Base-by-base conservation (phyloP, 129 eudicot genomes). In the Escallonia herrerae region DNA sequence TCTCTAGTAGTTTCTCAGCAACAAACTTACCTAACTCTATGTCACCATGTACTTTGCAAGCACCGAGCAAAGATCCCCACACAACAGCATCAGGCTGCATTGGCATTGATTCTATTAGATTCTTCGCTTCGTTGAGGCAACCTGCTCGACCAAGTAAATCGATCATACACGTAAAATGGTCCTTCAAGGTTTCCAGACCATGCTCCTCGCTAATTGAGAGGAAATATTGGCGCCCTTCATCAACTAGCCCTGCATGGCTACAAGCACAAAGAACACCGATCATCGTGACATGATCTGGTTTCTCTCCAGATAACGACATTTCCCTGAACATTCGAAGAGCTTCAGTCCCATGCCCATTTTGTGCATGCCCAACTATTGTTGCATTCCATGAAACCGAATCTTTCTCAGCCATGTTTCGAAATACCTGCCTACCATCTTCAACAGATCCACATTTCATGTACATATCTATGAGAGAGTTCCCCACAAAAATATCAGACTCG, bases 231-330 rank as follows among this genome's bases (percentile, higher is more conserved):
- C 75, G 72, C 2, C 83, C 79, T 65, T 64, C 68, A 0, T 78
- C 64, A 54, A 78, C 79, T 33, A 78, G 56, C 56, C 79, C 78
- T 5, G 65, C 83, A 46, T 78, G 82, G 12, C 79, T 78, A 64
- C 83, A 78, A 43, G 75, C 83, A 56, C 72, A 78, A 68, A 78
- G 83, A 15, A 73, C 60, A 3, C 83, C 79, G 37, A 73, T 78
- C 79, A 78, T 78, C 7, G 83, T 78, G 12, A 73, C 64, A 68
- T 78, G 83, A 68, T 78, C 83, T 3, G 83, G 75, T 73, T 78
- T 78, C 59, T 68, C 83, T 3, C 83, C 72, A 0, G 64, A 40
- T 51, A 51, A 68, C 65, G 73, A 58, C 79, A 78, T 73, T 60
- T 64, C 75, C 3, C 64, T 69, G 33, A 78, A 78, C 39, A 68